Conservation (phyloP, 345 rosid genomes). For the Brassica cretica region DNA sequence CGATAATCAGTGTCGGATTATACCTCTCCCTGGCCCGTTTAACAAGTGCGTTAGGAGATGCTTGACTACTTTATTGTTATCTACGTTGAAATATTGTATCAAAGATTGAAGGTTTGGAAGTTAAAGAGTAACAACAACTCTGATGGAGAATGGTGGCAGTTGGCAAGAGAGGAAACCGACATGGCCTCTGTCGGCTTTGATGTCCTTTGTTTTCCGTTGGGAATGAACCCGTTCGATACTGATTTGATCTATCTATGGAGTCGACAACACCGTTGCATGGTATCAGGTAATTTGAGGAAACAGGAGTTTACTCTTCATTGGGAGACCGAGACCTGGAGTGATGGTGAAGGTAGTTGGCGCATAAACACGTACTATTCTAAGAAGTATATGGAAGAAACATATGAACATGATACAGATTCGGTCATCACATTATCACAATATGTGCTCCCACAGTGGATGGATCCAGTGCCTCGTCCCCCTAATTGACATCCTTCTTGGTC, state of each 20-base stretch:
- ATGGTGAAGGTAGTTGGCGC: not conserved
- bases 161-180: not conserved
- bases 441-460: conserved; percentile 16
- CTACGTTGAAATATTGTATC: no score
- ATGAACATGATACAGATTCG: not conserved
- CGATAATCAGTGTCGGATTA: not conserved
- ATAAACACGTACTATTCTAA: not conserved
- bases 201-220: no score
- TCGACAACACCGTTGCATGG: not conserved
- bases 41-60: not conserved
- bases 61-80: conserved; percentile 8
- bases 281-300: not conserved
- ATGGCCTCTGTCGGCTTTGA: not conserved
- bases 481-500: not conserved
- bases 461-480: not conserved
- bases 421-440: not conserved
- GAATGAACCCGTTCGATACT: not conserved
- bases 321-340: not conserved
- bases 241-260: not conserved
- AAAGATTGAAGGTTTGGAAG: not conserved
- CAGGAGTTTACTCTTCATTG: not conserved
- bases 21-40: not conserved
- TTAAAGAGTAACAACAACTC: not conserved
- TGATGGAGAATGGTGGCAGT: not conserved
- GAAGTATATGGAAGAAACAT: not conserved